Conservation (phyloP, 1,139 yeast genomes). For the Sugiyamaella pinicola region DNA sequence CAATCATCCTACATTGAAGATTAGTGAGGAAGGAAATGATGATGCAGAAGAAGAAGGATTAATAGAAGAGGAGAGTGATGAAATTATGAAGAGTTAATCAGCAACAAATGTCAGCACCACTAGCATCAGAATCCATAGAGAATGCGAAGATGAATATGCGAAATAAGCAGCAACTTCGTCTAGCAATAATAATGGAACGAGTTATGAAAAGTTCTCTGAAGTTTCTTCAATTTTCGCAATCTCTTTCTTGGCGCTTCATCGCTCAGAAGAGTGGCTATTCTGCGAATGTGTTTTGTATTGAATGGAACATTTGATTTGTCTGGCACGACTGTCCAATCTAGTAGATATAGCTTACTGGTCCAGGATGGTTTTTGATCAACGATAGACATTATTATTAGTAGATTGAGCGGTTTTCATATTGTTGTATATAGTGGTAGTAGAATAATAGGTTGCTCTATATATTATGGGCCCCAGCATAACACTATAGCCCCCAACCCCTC, state of each 20-base stretch:
- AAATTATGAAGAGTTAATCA: background rate
- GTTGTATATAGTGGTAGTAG: background rate
- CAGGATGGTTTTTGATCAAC: background rate
- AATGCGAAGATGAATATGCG: too few species aligned
- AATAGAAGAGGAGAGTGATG: background rate
- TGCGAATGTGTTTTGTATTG: background rate
- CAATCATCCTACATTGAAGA: constrained; percentile 40
- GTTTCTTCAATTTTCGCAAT: constrained; percentile 3
- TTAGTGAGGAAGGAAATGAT: constrained; percentile 18
- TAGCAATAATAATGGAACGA: background rate
- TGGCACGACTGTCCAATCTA: constrained; percentile 16
- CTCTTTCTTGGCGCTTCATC: constrained; percentile 12
- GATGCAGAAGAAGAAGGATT: background rate
- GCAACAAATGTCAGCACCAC: background rate
- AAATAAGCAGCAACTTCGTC: too few species aligned
- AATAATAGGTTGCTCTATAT: background rate
- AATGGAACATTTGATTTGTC: constrained; percentile 12
- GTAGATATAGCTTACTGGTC: constrained; percentile 10
- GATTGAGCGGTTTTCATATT: background rate
- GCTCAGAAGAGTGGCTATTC: constrained; percentile 3
- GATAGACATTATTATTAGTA: background rate
- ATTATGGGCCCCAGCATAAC: background rate
- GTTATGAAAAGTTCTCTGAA: background rate
- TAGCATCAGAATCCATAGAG: too few species aligned
- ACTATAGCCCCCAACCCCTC: too few species aligned